Percentiles rank a stretch among this genome's conserved stretches.
phyloP scores from a whole-genome alignment of 306 rosid genomes.

The Begonia peltatifolia region DNA sequence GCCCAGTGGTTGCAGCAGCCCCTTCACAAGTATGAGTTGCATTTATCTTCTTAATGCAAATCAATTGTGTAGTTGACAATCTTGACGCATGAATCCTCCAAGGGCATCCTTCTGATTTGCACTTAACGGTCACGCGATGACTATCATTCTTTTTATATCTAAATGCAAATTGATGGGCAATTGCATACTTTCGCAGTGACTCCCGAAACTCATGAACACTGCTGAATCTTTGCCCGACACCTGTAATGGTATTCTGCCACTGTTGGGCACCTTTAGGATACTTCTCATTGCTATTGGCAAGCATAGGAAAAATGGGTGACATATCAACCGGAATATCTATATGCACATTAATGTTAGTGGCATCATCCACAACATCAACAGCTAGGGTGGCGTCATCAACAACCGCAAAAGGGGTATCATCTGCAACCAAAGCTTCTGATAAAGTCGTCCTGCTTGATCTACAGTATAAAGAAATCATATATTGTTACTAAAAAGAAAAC shows the following conservation, averaged over 20 bases:
- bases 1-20: conserved; percentile 76
- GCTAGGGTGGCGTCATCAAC: conserved; percentile 30
- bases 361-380: conserved; percentile 29
- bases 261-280: conserved; percentile 70
- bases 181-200: conserved; percentile 86
- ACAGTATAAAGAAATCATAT: conserved; percentile 8
- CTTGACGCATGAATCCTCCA: conserved; percentile 99
- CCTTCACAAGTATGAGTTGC: conserved; percentile 77
- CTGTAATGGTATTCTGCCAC: conserved; percentile 92
- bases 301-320: conserved; percentile 30
- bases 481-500: background rate
- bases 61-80: conserved; percentile 82
- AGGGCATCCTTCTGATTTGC: conserved; percentile 96
- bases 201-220: conserved; percentile 91
- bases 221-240: conserved; percentile 87
- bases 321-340: conserved; percentile 30
- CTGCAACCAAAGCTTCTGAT: conserved; percentile 65
- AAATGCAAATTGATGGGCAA: conserved; percentile 92
- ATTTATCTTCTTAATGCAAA: conserved; percentile 95
- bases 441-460: conserved; percentile 99
- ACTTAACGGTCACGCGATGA: conserved; percentile 96
- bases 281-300: conserved; percentile 37
- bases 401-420: conserved; percentile 26
- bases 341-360: conserved; percentile 33
- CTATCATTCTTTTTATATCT: conserved; percentile 93